These are phyloP conservation scores for Fistulinella cinereoalba DNA, from an alignment of 1,284 basidiomycete genomes.

Conservation along the genomic window DNA sequence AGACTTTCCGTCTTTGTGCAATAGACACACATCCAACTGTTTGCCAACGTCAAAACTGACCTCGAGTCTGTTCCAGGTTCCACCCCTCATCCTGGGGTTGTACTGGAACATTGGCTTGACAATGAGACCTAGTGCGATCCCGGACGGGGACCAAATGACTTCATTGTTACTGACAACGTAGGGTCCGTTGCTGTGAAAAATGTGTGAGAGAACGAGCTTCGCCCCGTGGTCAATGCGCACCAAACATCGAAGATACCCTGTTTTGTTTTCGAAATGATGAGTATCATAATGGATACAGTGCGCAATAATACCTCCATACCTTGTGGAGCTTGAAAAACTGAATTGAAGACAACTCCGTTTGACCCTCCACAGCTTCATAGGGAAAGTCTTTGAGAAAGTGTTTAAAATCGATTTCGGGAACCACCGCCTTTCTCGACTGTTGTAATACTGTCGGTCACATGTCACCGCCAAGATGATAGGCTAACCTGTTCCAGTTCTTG, in stretches of 20 bases:
- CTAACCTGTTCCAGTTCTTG: conserved; percentile 26
- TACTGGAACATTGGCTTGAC: conserved; percentile 26
- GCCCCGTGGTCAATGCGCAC: conserved; percentile 8
- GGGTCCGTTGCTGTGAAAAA: conserved; percentile 7
- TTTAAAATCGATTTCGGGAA: conserved; percentile 19
- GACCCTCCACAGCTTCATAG: conserved; percentile 15
- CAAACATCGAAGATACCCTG: conserved; percentile 7
- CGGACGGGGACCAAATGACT: conserved; percentile 23
- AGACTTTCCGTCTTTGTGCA: not conserved
- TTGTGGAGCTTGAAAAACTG: conserved; percentile 5
- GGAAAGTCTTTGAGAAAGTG: conserved; percentile 2
- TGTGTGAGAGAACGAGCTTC: not conserved
- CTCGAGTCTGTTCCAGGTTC: conserved; percentile 16
- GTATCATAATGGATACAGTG: not conserved
- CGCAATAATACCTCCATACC: conserved; percentile 13
- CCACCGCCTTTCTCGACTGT: conserved; percentile 11
- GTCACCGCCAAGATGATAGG: not conserved
- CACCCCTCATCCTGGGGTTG: conserved; percentile 21
- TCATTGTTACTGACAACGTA: conserved; percentile 15
- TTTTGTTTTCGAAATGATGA: conserved; percentile 3
- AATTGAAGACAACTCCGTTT: conserved; percentile 14
- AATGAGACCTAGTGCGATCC: conserved; percentile 24
- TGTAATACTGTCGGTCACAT: not conserved
- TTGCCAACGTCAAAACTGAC: conserved; percentile 12
- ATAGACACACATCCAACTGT: conserved; percentile 22